phyloP scores from a whole-genome alignment of 345 rosid species.

The Pistacia atlantica region DNA sequence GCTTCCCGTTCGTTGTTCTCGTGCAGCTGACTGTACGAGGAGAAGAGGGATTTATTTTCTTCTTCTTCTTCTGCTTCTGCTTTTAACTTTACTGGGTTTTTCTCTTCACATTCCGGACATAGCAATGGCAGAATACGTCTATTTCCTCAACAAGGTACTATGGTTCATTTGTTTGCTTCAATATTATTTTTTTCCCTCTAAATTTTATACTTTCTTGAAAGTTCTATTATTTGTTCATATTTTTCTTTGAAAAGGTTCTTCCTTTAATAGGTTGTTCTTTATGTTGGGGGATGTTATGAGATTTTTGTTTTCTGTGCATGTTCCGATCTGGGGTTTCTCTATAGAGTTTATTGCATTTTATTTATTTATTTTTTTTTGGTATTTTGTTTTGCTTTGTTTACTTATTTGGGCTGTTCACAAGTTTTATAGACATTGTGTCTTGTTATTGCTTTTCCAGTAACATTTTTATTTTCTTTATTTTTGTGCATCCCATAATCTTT shows the following conservation, averaged over 20 bases:
- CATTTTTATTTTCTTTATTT: not conserved
- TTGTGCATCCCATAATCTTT: not conserved
- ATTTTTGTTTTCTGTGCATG: not conserved
- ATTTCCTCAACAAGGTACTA: slow-evolving; percentile 55
- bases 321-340: slow-evolving; percentile 11
- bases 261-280: not conserved
- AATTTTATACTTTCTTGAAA: not conserved
- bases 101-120: slow-evolving; percentile 33
- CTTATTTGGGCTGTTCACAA: not conserved
- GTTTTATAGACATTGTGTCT: not conserved
- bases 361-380: not conserved
- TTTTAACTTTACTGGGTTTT: slow-evolving; percentile 13
- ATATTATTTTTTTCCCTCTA: too few species aligned
- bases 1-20: not conserved
- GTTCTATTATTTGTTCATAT: not conserved
- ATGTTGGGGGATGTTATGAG: not conserved
- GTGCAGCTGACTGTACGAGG: not conserved
- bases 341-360: not conserved
- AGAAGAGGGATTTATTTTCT: not conserved
- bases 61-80: not conserved
- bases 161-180: not conserved
- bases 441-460: not conserved
- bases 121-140: slow-evolving; percentile 73
- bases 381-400: not conserved
- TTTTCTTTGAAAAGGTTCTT: not conserved